These are phyloP conservation scores for Cronartium quercuum DNA, from an alignment of 1,284 basidiomycete species.

Conservation along the genomic window DNA sequence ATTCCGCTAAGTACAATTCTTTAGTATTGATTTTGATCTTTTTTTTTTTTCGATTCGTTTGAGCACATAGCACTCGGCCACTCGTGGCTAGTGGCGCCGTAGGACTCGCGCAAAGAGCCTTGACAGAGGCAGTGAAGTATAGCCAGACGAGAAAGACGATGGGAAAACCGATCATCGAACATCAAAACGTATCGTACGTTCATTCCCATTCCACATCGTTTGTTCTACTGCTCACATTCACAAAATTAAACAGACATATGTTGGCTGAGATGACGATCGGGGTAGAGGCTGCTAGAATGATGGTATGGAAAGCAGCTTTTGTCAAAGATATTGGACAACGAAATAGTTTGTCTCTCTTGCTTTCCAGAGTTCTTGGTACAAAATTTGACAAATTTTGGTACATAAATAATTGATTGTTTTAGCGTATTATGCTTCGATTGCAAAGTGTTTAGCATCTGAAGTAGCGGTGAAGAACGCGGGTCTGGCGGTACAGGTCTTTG, in stretches of 20 bases:
- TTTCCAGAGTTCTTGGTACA: neutral
- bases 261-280: slow-evolving; percentile 57
- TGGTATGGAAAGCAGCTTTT: slow-evolving; percentile 55
- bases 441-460: slow-evolving; percentile 54
- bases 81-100: slow-evolving; percentile 56
- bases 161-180: slow-evolving; percentile 56
- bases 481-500: slow-evolving; percentile 53
- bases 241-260: slow-evolving; percentile 51
- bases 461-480: slow-evolving; percentile 53
- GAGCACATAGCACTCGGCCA: slow-evolving; percentile 44
- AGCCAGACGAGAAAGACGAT: slow-evolving; percentile 57
- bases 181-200: slow-evolving; percentile 52
- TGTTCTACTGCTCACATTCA: neutral
- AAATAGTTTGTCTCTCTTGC: slow-evolving; percentile 50
- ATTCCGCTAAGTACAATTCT: neutral
- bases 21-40: neutral
- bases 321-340: slow-evolving; percentile 54
- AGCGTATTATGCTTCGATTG: slow-evolving; percentile 56
- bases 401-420: neutral
- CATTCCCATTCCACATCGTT: slow-evolving; percentile 50
- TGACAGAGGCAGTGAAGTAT: slow-evolving; percentile 56
- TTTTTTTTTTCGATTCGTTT: slow-evolving; percentile 43
- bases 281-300: slow-evolving; percentile 52
- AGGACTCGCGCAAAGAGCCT: slow-evolving; percentile 55
- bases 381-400: neutral